phyloP scores from a whole-genome alignment of 495 filamentous ascomycete genomes.

The Clohesyomyces aquaticus region DNA sequence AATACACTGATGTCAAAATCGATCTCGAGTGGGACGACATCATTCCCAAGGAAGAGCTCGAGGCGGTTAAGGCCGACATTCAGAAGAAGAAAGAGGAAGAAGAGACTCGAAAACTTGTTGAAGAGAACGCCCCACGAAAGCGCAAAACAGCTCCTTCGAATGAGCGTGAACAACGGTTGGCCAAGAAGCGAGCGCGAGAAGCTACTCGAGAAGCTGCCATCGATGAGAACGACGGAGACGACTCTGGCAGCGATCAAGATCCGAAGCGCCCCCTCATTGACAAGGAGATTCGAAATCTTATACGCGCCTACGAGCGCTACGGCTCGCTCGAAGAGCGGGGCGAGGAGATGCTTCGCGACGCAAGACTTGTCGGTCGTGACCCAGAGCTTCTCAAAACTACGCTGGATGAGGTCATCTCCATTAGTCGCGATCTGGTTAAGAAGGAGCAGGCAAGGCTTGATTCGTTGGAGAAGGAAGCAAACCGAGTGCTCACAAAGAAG shows the following conservation, averaged over 20 bases:
- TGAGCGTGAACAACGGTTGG: conserved; percentile 78
- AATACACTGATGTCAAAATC: conserved; percentile 91
- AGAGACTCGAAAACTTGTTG: conserved; percentile 79
- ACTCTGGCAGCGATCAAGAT: conserved; percentile 65
- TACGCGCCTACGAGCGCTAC: conserved; percentile 82
- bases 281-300: conserved; percentile 89
- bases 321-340: conserved; percentile 84
- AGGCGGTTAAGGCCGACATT: conserved; percentile 84
- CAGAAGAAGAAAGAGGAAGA: conserved; percentile 79
- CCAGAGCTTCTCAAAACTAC: conserved; percentile 71
- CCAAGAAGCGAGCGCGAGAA: conserved; percentile 88
- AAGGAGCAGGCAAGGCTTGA: conserved; percentile 67
- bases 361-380: conserved; percentile 79
- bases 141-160: conserved; percentile 72
- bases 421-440: conserved; percentile 67
- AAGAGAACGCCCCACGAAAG: conserved; percentile 85
- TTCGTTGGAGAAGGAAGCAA: conserved; percentile 65
- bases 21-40: conserved; percentile 97
- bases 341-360: conserved; percentile 83
- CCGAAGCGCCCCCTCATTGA: conserved; percentile 84
- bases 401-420: conserved; percentile 72
- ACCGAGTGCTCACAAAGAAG: conserved; percentile 85
- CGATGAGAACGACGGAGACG: conserved; percentile 59
- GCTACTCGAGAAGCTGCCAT: conserved; percentile 59
- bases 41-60: conserved; percentile 90